These are phyloP conservation scores for Corymbia citriodora DNA, from an alignment of 441 rosid genomes.

Conservation along the genomic window DNA sequence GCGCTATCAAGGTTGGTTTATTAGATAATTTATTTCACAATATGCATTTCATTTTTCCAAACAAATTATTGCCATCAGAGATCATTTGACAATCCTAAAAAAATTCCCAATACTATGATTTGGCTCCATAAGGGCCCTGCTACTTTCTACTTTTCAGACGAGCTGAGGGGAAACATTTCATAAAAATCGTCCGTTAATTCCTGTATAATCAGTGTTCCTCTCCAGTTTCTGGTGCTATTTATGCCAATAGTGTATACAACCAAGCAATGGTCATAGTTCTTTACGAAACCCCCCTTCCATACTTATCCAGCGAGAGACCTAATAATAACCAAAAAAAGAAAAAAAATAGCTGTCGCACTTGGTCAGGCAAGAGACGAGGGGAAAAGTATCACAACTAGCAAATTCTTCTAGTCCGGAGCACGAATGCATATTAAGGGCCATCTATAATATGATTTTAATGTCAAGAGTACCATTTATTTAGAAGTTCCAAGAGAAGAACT, in stretches of 20 bases:
- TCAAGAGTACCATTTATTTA: constrained; percentile 47
- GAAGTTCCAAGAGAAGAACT: constrained; percentile 67
- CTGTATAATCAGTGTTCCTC: background rate
- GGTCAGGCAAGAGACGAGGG: background rate
- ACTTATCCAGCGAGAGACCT: background rate
- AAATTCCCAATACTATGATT: background rate
- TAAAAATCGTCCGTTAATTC: background rate
- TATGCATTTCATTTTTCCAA: background rate
- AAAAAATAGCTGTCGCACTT: background rate
- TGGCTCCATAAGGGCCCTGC: background rate
- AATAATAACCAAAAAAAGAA: background rate
- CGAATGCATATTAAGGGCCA: background rate
- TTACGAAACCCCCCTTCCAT: background rate
- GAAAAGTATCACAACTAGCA: background rate
- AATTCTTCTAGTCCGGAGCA: background rate
- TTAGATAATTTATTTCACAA: background rate
- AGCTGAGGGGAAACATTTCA: background rate
- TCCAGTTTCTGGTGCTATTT: background rate
- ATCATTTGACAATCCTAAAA: background rate
- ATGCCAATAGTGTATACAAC: background rate
- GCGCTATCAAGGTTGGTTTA: background rate
- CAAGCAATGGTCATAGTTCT: background rate
- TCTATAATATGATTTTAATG: background rate
- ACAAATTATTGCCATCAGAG: background rate
- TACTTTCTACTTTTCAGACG: background rate